Percentiles rank a stretch among this genome's conserved stretches.
Evolutionary conservation across 1,284 basidiomycete species (phyloP).

Genomic region (Ganoderma boninense): DNA sequence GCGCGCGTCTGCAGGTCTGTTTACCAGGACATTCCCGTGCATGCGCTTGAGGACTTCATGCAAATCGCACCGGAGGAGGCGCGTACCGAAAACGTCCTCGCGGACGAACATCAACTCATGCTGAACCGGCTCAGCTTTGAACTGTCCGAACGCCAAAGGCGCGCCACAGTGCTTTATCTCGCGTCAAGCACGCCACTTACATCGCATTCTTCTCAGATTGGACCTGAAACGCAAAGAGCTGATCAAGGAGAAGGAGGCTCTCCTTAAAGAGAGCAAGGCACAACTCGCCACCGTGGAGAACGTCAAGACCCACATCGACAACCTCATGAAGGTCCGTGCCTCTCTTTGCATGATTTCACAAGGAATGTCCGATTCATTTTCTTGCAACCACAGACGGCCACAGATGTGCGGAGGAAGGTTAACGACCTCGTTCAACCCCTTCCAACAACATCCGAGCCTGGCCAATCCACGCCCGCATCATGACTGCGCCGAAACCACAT

Average conservation of each 20-base stretch:
- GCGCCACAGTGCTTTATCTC: slow-evolving; percentile 31
- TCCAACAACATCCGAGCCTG: slow-evolving; percentile 20
- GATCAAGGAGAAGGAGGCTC: slow-evolving; percentile 70
- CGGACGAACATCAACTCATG: slow-evolving; percentile 81
- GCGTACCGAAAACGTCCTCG: slow-evolving; percentile 63
- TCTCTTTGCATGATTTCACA: neutral
- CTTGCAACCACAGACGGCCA: slow-evolving; percentile 57
- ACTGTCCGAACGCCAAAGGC: slow-evolving; percentile 83
- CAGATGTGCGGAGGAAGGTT: slow-evolving; percentile 78
- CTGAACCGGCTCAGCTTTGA: slow-evolving; percentile 84
- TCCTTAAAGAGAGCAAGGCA: slow-evolving; percentile 75
- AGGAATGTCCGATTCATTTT: neutral
- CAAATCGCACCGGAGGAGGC: slow-evolving; percentile 72
- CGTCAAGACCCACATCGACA: slow-evolving; percentile 77
- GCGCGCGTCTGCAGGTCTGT: slow-evolving; percentile 55
- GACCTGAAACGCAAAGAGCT: slow-evolving; percentile 74
- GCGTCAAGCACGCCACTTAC: slow-evolving; percentile 21
- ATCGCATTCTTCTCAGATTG: slow-evolving; percentile 53
- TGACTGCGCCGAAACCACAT: slow-evolving; percentile 6
- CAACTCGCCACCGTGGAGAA: slow-evolving; percentile 74
- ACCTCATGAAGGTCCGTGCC: slow-evolving; percentile 68
- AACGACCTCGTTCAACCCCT: slow-evolving; percentile 66
- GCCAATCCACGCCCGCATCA: slow-evolving; percentile 23
- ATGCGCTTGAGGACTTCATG: slow-evolving; percentile 71
- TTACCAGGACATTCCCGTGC: slow-evolving; percentile 81